Evolutionary conservation across 176 grass and related monocot species (phyloP).

Genomic region (Oryza meyeriana): DNA sequence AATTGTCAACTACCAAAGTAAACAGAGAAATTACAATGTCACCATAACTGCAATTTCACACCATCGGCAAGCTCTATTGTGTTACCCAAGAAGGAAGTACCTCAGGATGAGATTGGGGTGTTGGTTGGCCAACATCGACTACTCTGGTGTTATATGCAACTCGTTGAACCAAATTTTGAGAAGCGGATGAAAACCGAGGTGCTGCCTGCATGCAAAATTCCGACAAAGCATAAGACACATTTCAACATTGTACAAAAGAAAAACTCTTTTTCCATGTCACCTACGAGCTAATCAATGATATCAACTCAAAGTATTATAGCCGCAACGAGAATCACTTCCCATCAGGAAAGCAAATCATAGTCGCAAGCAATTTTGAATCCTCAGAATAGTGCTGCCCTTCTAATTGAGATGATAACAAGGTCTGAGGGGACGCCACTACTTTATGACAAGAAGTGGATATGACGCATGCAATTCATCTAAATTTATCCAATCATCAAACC

Average conservation of each 20-base stretch:
- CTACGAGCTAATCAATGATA: neutral
- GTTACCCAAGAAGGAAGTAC: conserved; percentile 27
- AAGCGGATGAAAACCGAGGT: conserved; percentile 33
- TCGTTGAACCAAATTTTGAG: conserved; percentile 20
- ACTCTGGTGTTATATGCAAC: conserved; percentile 38
- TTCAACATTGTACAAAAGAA: neutral
- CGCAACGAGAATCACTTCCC: neutral
- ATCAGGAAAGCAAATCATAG: neutral
- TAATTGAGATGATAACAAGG: conserved; percentile 1
- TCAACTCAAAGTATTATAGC: neutral
- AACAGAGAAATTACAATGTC: neutral
- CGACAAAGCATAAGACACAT: conserved; percentile 3
- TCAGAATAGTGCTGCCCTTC: too few relatives aligned
- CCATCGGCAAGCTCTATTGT: neutral
- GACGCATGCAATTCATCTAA: neutral
- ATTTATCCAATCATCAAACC: neutral
- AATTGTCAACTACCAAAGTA: conserved; percentile 6
- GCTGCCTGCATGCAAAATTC: conserved; percentile 30
- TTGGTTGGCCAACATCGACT: conserved; percentile 73
- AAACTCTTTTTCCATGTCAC: neutral
- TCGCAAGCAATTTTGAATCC: neutral
- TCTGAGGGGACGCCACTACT: neutral
- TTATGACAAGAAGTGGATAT: neutral
- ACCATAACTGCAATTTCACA: neutral
- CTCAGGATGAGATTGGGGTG: conserved; percentile 69